phyloP scores from a whole-genome alignment of 2,329 filamentous ascomycete species.

The Pseudogymnoascus sp. region DNA sequence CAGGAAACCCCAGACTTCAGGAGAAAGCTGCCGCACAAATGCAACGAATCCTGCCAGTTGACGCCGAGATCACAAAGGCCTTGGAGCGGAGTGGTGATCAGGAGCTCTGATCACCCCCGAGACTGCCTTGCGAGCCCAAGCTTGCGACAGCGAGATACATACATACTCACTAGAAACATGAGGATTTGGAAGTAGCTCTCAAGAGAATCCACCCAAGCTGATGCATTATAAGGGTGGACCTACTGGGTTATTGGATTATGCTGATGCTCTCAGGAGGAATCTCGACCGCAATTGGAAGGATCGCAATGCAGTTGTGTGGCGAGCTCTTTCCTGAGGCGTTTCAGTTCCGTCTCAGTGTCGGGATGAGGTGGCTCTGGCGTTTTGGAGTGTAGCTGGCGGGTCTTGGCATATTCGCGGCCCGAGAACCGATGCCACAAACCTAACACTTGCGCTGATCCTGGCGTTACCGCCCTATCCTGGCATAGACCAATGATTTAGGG shows the following conservation, averaged over 20 bases:
- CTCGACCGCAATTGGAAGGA: background rate
- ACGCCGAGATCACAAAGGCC: background rate
- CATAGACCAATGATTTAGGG: background rate
- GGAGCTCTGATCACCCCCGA: constrained; percentile 3
- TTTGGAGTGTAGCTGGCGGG: background rate
- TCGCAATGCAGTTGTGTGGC: background rate
- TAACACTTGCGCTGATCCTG: background rate
- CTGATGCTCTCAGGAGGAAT: background rate
- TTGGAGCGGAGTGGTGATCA: background rate
- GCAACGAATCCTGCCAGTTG: background rate
- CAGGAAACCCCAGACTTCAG: constrained; percentile 1
- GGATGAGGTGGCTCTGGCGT: background rate
- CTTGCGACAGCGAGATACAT: background rate
- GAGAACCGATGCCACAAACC: background rate
- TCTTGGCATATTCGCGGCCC: background rate
- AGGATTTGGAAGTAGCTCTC: background rate
- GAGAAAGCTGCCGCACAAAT: constrained; percentile 4
- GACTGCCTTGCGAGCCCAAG: background rate
- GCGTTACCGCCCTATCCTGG: background rate
- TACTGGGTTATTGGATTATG: background rate
- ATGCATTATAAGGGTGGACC: background rate
- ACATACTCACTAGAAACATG: background rate
- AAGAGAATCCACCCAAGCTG: background rate
- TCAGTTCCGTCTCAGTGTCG: background rate
- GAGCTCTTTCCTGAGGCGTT: background rate